Evolutionary conservation across 1,139 yeast genomes (phyloP), one percentile per base, ranked within the genome.

Genomic region (Hyphopichia pseudoburtonii): DNA sequence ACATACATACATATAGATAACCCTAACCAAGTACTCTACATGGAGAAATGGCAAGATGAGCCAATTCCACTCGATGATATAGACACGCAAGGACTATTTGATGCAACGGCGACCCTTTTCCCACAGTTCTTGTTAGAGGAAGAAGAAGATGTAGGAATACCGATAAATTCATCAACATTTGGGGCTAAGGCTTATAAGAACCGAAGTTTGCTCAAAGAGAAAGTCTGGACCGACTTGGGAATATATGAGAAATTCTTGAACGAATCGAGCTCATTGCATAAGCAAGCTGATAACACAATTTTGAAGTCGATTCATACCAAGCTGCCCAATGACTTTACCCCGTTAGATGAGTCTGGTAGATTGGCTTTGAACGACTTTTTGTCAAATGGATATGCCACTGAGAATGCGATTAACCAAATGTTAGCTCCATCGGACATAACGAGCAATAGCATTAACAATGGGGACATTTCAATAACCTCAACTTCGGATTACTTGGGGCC

Each of bases 1-100:
- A 56, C 69, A 8, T 62, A 61, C 39, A 49, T 64, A 8, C 76
- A 70, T 42, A 58, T 69, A 36, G 62, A 57, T 35, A 60, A 68
- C 45, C 58, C 67, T 26, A 67, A 68, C 51, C 72, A 66, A 42
- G 72, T 69, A 14, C 46, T 67, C 2, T 66, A 64, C 41, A 63
- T 67, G 59, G 75, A 69, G 40, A 57, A 62, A 31, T 70, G 76
- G 76, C 55, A 54, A 18, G 70, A 69, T 37, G 71, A 63, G 7
- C 62, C 67, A 3, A 61, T 70, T 23, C 69, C 73, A 1, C 69
- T 54, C 40, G 73, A 69, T 42, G 73, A 66, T 35, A 66, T 70
- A 18, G 75, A 70, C 37, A 67, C 74, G 15, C 62, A 57, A 15
- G 48, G 57, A 3, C 53, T 70, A 12, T 46, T 65, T 22, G 74